Base-by-base conservation (phyloP, 441 rosid species). In the Oxalis stricta region DNA sequence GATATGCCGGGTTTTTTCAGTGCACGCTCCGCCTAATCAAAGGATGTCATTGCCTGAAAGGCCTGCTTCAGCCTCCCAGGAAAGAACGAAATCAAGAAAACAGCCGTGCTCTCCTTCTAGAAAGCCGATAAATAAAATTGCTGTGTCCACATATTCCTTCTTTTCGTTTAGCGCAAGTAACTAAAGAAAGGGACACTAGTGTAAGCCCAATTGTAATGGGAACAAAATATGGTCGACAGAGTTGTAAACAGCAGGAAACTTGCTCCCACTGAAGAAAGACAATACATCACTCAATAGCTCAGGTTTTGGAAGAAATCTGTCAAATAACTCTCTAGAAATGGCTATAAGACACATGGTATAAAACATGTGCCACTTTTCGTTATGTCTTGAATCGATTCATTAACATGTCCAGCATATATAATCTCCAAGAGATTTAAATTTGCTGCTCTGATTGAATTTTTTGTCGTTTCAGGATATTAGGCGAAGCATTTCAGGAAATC, bases 221-320 rank as follows among this genome's bases (percentile, higher is more conserved):
- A 50, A 74, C 85, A 21, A 64, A 76, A 63, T n/a, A 83, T 78
- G 92, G 94, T 83, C 33, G 92, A 83, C 71, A 75, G 96, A 69
- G 78, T 87, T 13, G 86, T 87, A 30, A 87, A 81, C 73, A 83
- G 79, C 93, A 81, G 97, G 66, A 88, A 81, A 46, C 58, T 84
- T 56, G 89, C 70, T 41, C 85, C n/a, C 95, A 30, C 91, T 87
- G 1, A 72, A 70, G 68, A 69, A 63, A 51, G 81, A 68, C 5
- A 69, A 24, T 24, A 54, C 66, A 7, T 52, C 74, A 39, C 60
- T 58, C 24, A 79, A 72, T 23, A 60, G 75, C 61, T 63, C 73
- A 20, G 88, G 85, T 10, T 89, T 79, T 39, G 92, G 94, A 2
- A 72, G 85, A 70, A 58, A 73, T 32, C 66, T 87, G 30, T 87